Evolutionary conservation across 495 filamentous ascomycete species (phyloP).

Genomic region (Neurospora pannonica): DNA sequence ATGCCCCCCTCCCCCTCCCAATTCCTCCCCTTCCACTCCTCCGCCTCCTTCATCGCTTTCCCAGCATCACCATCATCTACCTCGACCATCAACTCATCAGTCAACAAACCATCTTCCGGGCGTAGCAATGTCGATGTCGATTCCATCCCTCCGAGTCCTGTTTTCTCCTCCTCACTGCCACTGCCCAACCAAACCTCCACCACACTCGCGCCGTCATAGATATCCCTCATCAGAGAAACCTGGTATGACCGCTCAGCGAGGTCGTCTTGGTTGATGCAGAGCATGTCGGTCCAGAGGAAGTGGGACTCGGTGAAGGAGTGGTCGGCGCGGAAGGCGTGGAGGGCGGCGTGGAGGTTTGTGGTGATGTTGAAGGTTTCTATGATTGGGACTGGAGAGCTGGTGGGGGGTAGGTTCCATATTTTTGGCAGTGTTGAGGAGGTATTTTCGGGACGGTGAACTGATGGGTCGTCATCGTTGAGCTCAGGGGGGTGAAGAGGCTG

Average conservation of each 20-base stretch:
- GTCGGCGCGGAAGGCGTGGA: constrained; percentile 3
- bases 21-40: neutral
- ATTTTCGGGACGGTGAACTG: too few relatives aligned
- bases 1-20: neutral
- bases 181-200: constrained; percentile 14
- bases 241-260: constrained; percentile 4
- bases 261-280: constrained; percentile 14
- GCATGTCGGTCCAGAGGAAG: constrained; percentile 6
- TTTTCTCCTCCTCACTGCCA: neutral
- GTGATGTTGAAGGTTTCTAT: neutral
- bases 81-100: neutral
- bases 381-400: neutral
- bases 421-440: too few relatives aligned
- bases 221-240: constrained; percentile 9
- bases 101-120: neutral
- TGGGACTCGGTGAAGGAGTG: neutral
- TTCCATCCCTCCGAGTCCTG: neutral
- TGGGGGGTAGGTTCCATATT: neutral
- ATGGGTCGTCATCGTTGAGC: neutral
- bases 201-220: constrained; percentile 3
- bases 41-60: neutral
- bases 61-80: neutral
- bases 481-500: neutral
- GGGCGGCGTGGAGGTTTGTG: constrained; percentile 2
- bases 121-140: neutral